A percentile compares a stretch with the other conserved stretches of the same genome.
Conservation (phyloP, 345 rosid species). For the Camelina laxa region DNA sequence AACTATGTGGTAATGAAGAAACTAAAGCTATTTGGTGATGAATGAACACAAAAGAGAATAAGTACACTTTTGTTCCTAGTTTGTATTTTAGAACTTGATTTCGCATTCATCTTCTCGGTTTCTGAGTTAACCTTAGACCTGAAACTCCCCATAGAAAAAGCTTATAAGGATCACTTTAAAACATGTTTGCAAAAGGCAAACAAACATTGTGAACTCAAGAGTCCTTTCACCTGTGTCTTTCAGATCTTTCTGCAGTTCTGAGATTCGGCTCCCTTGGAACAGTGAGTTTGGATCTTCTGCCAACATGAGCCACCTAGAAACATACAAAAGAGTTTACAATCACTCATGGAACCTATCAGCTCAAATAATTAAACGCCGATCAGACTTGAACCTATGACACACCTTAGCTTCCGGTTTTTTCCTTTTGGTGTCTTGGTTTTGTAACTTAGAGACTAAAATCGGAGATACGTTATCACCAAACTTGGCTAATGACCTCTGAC, state of each 20-base stretch:
- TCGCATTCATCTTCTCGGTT: slow-evolving; percentile 8
- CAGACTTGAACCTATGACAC: background rate
- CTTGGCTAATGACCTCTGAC: slow-evolving; percentile 44
- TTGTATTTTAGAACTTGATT: slow-evolving; percentile 13
- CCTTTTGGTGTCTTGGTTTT: slow-evolving; percentile 57
- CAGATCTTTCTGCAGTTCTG: slow-evolving; percentile 44
- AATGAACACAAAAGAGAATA: slow-evolving; percentile 8
- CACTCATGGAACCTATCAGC: background rate
- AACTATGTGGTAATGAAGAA: slow-evolving; percentile 10
- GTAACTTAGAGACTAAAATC: slow-evolving; percentile 45
- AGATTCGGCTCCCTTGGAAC: slow-evolving; percentile 45
- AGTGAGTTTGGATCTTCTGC: slow-evolving; percentile 39
- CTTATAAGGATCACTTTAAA: background rate
- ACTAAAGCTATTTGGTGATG: background rate
- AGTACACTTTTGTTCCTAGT: slow-evolving; percentile 30
- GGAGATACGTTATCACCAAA: slow-evolving; percentile 49
- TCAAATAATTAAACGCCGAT: background rate
- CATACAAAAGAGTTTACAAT: background rate
- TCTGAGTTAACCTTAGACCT: slow-evolving; percentile 39
- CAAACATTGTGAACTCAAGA: background rate
- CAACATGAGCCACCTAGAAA: slow-evolving; percentile 28
- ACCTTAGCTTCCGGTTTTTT: slow-evolving; percentile 66
- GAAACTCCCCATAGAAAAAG: slow-evolving; percentile 17
- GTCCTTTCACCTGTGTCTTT: slow-evolving; percentile 35
- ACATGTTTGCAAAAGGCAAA: slow-evolving; percentile 11